A percentile compares a stretch with the other conserved stretches of the same genome.
Evolutionary conservation across 2,329 filamentous ascomycete genomes (phyloP).

Genomic region (Calycina marina): DNA sequence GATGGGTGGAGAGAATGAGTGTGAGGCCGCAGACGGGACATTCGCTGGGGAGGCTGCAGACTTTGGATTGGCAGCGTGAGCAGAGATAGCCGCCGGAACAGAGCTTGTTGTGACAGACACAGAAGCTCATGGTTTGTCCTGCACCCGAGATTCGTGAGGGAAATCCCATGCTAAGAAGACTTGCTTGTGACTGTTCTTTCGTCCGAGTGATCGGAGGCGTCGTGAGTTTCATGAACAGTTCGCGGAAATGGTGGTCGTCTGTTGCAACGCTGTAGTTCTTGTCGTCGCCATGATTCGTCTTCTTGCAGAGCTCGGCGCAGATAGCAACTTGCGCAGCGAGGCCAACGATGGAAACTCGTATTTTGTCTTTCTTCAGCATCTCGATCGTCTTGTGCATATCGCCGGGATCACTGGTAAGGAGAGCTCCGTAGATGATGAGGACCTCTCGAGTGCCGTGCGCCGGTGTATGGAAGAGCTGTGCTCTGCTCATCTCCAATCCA

Average conservation of each 20-base stretch:
- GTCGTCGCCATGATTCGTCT: slow-evolving; percentile 70
- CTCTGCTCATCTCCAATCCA: slow-evolving; percentile 86
- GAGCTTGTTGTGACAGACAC: slow-evolving; percentile 79
- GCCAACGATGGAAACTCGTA: slow-evolving; percentile 79
- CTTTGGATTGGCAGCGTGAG: slow-evolving; percentile 75
- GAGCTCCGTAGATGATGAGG: slow-evolving; percentile 78
- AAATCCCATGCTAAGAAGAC: slow-evolving; percentile 94
- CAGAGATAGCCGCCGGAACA: slow-evolving; percentile 79
- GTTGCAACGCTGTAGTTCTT: slow-evolving; percentile 70
- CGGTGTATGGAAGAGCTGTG: slow-evolving; percentile 81
- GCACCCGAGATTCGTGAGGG: slow-evolving; percentile 70
- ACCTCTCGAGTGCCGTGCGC: slow-evolving; percentile 89
- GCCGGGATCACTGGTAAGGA: slow-evolving; percentile 81
- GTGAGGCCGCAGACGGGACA: slow-evolving; percentile 87
- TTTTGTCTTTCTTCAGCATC: slow-evolving; percentile 63
- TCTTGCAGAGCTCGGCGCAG: slow-evolving; percentile 75
- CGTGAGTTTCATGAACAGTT: slow-evolving; percentile 77
- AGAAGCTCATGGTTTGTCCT: slow-evolving; percentile 53
- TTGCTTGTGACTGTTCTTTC: slow-evolving; percentile 40
- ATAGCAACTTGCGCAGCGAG: slow-evolving; percentile 86
- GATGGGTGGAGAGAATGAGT: slow-evolving; percentile 82
- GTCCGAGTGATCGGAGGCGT: slow-evolving; percentile 75
- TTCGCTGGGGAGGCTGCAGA: slow-evolving; percentile 79
- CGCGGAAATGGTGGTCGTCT: slow-evolving; percentile 75
- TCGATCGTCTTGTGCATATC: slow-evolving; percentile 88